Conservation (phyloP, 352 stramenopile genomes). For the Phytophthora kernoviae region DNA sequence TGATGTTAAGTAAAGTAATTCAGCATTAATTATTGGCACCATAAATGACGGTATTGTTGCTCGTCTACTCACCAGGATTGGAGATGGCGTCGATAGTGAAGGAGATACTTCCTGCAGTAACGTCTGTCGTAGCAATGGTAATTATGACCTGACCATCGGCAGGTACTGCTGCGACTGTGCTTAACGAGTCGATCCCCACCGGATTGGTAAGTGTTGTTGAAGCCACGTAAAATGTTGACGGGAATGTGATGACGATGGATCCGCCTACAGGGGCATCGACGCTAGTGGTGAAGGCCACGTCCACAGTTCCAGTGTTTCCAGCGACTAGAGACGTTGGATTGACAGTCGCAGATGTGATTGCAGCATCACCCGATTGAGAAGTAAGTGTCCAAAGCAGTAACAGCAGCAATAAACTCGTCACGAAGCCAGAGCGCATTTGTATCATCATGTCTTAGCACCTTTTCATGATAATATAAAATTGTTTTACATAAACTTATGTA, state of each 20-base stretch:
- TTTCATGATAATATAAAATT: constrained; percentile 14
- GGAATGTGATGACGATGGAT: constrained; percentile 55
- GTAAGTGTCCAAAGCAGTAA: constrained; percentile 17
- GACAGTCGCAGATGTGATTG: constrained; percentile 42
- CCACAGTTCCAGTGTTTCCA: constrained; percentile 35
- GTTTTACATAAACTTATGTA: too few relatives aligned
- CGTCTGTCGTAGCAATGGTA: constrained; percentile 32
- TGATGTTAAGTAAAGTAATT: constrained; percentile 8
- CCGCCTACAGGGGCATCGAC: constrained; percentile 43
- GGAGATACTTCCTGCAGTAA: constrained; percentile 29
- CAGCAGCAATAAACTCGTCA: neutral
- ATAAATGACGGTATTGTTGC: too few relatives aligned
- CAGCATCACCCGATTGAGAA: constrained; percentile 13
- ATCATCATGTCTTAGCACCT: constrained; percentile 4
- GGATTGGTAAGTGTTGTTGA: constrained; percentile 23
- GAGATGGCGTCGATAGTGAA: constrained; percentile 63
- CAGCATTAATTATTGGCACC: neutral
- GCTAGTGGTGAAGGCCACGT: constrained; percentile 44
- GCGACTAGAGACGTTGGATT: constrained; percentile 27
- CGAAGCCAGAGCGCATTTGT: neutral
- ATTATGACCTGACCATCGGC: constrained; percentile 37
- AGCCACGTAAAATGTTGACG: constrained; percentile 50
- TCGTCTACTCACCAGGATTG: constrained; percentile 48
- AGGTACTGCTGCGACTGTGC: constrained; percentile 29
- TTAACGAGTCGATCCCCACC: constrained; percentile 31